phyloP scores from a whole-genome alignment of 83 land plant species.

The Thuja plicata region DNA sequence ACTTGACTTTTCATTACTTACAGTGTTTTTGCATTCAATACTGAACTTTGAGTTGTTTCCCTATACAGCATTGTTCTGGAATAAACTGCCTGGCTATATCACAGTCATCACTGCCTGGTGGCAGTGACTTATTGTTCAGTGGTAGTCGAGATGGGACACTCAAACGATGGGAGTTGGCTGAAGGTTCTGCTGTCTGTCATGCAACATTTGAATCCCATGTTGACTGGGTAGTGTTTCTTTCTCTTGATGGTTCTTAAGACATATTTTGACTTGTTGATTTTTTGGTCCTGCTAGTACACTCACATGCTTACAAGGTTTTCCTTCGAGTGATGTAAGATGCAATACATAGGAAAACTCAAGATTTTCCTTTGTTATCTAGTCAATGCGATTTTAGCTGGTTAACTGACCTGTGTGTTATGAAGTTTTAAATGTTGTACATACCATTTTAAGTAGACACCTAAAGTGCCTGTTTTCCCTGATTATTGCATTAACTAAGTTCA shows the following conservation, averaged over 20 bases:
- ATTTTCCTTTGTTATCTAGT: neutral
- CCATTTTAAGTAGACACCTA: neutral
- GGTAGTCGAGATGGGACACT: slow-evolving; percentile 99
- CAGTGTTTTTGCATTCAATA: neutral
- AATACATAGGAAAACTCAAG: neutral
- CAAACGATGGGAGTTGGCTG: slow-evolving; percentile 81
- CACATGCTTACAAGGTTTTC: neutral
- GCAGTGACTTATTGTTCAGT: slow-evolving; percentile 62
- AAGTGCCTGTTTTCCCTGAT: neutral
- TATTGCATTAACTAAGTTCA: neutral
- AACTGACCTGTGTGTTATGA: neutral
- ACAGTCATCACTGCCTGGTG: slow-evolving; percentile 29
- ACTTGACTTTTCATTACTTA: neutral
- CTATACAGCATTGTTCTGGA: slow-evolving; percentile 91
- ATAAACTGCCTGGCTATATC: slow-evolving; percentile 75
- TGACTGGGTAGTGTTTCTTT: slow-evolving; percentile 76
- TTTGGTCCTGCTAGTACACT: neutral
- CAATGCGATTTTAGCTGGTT: neutral
- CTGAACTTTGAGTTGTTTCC: neutral
- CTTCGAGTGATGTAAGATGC: neutral
- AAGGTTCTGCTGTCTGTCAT: slow-evolving; percentile 63
- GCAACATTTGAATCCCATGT: slow-evolving; percentile 97
- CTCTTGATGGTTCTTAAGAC: neutral
- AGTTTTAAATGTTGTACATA: neutral
- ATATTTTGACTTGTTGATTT: neutral